Conservation (phyloP, 805 yeast species). For the Candida nanaspora region DNA sequence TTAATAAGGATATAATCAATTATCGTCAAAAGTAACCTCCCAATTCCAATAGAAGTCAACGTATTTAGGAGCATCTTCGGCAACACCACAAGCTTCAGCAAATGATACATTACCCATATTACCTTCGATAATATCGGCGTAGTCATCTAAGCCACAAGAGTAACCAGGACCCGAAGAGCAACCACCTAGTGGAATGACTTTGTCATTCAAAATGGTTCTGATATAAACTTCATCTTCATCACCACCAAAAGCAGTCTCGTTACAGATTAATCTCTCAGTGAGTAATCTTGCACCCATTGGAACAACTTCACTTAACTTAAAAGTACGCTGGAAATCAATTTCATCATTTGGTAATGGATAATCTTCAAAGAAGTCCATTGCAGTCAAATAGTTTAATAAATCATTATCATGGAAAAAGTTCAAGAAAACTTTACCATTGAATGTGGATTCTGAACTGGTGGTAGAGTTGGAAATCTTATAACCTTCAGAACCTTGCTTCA, state of each 20-base stretch:
- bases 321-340: constrained; percentile 37
- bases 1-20: neutral
- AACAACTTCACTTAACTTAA: constrained; percentile 35
- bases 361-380: constrained; percentile 51
- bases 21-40: constrained; percentile 1
- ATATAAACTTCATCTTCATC: constrained; percentile 27
- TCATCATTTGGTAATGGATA: constrained; percentile 34
- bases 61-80: constrained; percentile 8
- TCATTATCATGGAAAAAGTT: constrained; percentile 75
- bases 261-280: constrained; percentile 42
- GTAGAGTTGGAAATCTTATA: neutral
- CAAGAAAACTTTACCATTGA: constrained; percentile 40
- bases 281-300: constrained; percentile 55
- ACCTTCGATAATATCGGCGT: constrained; percentile 17
- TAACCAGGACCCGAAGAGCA: constrained; percentile 51
- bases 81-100: constrained; percentile 12
- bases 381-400: constrained; percentile 51
- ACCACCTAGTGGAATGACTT: constrained; percentile 41
- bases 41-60: constrained; percentile 23
- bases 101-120: constrained; percentile 6
- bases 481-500: constrained; percentile 16
- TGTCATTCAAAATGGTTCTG: constrained; percentile 44
- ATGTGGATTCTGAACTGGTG: neutral
- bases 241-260: constrained; percentile 4
- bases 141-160: constrained; percentile 33